Evolutionary conservation across 2,329 filamentous ascomycete genomes (phyloP), one percentile per base, ranked within the genome.

Genomic region (Lecanoromycetidae sp.): DNA sequence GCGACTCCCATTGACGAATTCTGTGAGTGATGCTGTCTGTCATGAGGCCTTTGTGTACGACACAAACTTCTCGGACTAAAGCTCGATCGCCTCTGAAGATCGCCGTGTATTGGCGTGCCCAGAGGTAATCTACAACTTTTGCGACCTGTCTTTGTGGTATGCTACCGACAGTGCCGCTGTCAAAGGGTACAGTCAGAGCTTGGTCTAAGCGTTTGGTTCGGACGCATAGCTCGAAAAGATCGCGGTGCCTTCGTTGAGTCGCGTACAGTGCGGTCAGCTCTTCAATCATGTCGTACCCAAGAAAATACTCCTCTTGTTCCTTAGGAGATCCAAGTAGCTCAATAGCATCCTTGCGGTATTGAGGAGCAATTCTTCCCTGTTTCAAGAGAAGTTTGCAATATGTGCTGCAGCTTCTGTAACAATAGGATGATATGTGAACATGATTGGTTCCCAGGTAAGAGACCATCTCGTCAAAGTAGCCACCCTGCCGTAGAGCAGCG

Each of bases 401-500:
- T 25, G 15, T 19, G 15, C 13, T 39, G 26, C 27, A 22, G 15
- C 15, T 15, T 29, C n/a, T 26, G 9, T 33, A 17, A 10, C 42
- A 30, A 27, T 35, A 6, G 8, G 20, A 5, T 9, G 41, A 33
- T 26, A 46, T 33, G 1, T 22, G 25, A 2, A n/a, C 19, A 1
- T 30, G 15, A 34, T 50, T 52, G 39, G 36, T 39, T 26, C 41
- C 39, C 12, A 57, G 30, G 39, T 58, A 58, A 6, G 23, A 7
- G 26, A 58, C 52, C 1, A 58, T 22, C 12, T 54, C 44, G 39
- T 57, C 50, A 26, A 53, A 57, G 10, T 47, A 17, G 8, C 49
- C 38, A 2, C 54, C 56, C 26, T 49, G 36, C 5, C 52, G 53
- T 32, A 58, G 33, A 10, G 48, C 42, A 8, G 48, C 52, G 8